Conservation (phyloP, 345 rosid genomes). For the Camelina laxa region DNA sequence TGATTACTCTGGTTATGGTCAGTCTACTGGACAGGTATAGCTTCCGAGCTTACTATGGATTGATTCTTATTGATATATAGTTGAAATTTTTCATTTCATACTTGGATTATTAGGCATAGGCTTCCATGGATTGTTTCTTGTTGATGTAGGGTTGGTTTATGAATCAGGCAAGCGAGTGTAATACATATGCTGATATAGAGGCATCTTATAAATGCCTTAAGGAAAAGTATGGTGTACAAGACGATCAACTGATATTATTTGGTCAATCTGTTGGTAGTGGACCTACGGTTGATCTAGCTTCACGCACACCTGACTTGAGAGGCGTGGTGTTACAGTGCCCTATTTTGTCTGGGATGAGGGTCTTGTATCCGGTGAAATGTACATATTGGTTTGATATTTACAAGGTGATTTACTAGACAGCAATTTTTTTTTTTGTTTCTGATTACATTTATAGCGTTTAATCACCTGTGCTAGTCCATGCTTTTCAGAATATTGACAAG, state of each 20-base stretch:
- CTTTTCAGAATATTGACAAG: slow-evolving; percentile 80
- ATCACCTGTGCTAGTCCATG: background rate
- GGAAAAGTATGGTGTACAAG: slow-evolving; percentile 75
- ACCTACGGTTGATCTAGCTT: slow-evolving; percentile 88
- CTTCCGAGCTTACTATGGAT: too few species aligned
- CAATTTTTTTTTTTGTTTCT: slow-evolving; percentile 8
- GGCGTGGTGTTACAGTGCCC: slow-evolving; percentile 90
- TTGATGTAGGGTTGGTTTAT: slow-evolving; percentile 29
- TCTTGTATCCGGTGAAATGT: slow-evolving; percentile 83
- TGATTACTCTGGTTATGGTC: slow-evolving; percentile 98
- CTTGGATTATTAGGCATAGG: too few species aligned
- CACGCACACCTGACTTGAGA: slow-evolving; percentile 74
- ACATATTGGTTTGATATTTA: slow-evolving; percentile 96
- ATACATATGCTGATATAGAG: slow-evolving; percentile 88
- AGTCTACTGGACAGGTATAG: slow-evolving; percentile 87
- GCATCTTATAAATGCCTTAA: slow-evolving; percentile 80
- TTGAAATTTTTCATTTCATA: too few species aligned
- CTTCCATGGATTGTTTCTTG: slow-evolving; percentile 22
- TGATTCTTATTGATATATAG: too few species aligned
- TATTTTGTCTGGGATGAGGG: slow-evolving; percentile 90
- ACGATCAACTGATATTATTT: slow-evolving; percentile 77
- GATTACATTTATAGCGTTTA: slow-evolving; percentile 9
- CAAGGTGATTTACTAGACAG: slow-evolving; percentile 57
- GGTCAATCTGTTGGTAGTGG: slow-evolving; percentile 99
- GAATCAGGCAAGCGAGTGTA: slow-evolving; percentile 83